A percentile compares a stretch with the other conserved stretches of the same genome.
phyloP scores from a whole-genome alignment of 2,329 filamentous ascomycete genomes.

The Penicillium sp. region DNA sequence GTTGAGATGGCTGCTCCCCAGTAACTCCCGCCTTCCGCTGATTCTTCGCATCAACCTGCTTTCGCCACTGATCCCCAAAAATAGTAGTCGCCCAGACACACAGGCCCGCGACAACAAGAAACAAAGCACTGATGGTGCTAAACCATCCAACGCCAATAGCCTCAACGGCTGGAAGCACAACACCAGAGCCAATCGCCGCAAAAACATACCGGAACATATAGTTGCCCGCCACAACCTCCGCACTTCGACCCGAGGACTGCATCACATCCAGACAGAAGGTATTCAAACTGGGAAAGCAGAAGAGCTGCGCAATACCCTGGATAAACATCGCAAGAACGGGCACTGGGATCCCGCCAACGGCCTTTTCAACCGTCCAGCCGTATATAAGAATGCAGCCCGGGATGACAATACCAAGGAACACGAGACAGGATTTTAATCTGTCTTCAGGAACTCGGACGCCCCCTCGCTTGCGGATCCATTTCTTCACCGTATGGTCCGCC shows the following conservation, averaged over 20 bases:
- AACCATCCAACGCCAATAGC: conserved; percentile 80
- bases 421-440: conserved; percentile 60
- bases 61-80: conserved; percentile 55
- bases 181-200: conserved; percentile 68
- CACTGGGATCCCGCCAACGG: conserved; percentile 54
- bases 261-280: conserved; percentile 83
- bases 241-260: conserved; percentile 59
- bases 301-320: conserved; percentile 72
- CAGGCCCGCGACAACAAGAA: conserved; percentile 51
- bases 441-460: conserved; percentile 68
- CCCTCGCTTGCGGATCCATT: conserved; percentile 59
- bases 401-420: conserved; percentile 59
- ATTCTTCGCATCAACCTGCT: conserved; percentile 52
- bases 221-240: conserved; percentile 77
- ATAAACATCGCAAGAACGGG: conserved; percentile 73
- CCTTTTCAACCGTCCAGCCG: conserved; percentile 62
- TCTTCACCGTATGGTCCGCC: conserved; percentile 66
- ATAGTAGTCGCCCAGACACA: conserved; percentile 51
- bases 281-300: conserved; percentile 74
- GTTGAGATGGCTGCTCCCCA: not conserved
- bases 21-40: conserved; percentile 31
- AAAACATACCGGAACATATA: conserved; percentile 77
- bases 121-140: conserved; percentile 65
- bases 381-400: conserved; percentile 68
- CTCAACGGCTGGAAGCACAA: conserved; percentile 72